phyloP scores from a whole-genome alignment of 345 rosid genomes.

The Theobroma cacao region DNA sequence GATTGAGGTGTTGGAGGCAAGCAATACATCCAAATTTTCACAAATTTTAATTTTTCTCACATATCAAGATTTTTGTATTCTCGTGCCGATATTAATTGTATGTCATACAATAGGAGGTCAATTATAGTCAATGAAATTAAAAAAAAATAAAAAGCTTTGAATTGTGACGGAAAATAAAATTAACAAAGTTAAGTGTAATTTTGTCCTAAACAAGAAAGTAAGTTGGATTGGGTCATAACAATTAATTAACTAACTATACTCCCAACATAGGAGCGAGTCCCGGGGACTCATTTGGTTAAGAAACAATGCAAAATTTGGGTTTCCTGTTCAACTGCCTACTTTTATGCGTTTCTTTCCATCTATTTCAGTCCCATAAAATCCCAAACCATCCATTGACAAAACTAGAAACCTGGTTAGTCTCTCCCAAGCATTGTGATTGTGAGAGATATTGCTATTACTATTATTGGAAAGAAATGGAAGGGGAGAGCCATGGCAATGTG shows the following conservation, averaged over 20 bases:
- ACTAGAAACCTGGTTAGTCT: background rate
- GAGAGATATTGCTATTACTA: background rate
- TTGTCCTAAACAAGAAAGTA: background rate
- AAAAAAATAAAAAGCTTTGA: background rate
- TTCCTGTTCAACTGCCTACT: constrained; percentile 38
- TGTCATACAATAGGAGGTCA: background rate
- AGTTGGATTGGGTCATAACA: constrained; percentile 5
- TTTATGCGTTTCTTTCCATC: constrained; percentile 36
- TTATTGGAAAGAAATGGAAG: constrained; percentile 43
- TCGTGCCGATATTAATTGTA: no score
- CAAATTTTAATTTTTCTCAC: no score
- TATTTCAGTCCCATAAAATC: constrained; percentile 20
- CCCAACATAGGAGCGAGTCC: constrained; percentile 33
- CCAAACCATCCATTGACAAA: constrained; percentile 11
- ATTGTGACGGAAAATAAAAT: background rate
- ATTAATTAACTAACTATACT: constrained; percentile 10
- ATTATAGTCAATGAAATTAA: background rate
- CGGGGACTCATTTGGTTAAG: constrained; percentile 14
- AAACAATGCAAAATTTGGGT: constrained; percentile 21
- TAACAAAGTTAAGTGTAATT: background rate
- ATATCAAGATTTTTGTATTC: no score
- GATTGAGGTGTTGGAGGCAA: no score
- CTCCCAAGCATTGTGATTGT: constrained; percentile 8
- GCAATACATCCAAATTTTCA: no score
- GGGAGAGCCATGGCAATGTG: constrained; percentile 45